phyloP scores from a whole-genome alignment of 1,139 yeast species.

The Candida tropicalis region DNA sequence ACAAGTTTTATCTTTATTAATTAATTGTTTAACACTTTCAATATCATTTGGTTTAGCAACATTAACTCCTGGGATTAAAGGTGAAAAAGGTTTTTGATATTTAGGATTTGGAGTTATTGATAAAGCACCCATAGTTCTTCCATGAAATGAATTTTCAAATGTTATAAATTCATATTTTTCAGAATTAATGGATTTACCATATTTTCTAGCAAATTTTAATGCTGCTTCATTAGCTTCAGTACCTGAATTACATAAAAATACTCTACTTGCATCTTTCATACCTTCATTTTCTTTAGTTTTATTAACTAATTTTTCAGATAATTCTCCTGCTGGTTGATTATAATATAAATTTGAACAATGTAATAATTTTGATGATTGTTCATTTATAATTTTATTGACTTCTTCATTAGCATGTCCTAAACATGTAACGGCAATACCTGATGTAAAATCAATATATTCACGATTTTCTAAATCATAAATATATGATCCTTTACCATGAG shows the following conservation, averaged over 20 bases:
- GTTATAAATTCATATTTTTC: conserved; percentile 76
- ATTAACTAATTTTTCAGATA: conserved; percentile 70
- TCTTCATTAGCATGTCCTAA: conserved; percentile 84
- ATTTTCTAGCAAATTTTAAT: conserved; percentile 88
- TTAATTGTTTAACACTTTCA: conserved; percentile 56
- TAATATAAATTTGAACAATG: conserved; percentile 88
- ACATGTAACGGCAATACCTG: conserved; percentile 97
- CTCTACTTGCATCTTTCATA: conserved; percentile 76
- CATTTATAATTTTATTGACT: conserved; percentile 65
- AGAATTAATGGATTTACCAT: conserved; percentile 61
- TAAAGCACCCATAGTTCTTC: conserved; percentile 91
- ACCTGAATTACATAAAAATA: conserved; percentile 91
- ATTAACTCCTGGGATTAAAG: conserved; percentile 83
- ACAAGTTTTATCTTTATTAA: conserved; percentile 71
- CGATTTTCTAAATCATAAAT: conserved; percentile 78
- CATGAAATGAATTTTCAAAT: conserved; percentile 91
- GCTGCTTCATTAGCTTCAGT: conserved; percentile 99
- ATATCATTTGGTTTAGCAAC: conserved; percentile 64
- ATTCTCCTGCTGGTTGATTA: conserved; percentile 80
- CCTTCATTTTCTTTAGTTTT: conserved; percentile 74
- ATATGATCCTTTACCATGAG: conserved; percentile 72
- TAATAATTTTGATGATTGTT: conserved; percentile 72
- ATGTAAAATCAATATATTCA: conserved; percentile 84
- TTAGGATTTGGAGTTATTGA: conserved; percentile 91
- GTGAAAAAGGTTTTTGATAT: conserved; percentile 88